phyloP scores from a whole-genome alignment of 2,329 filamentous ascomycete species.

The Neophaeococcomyces aloes region DNA sequence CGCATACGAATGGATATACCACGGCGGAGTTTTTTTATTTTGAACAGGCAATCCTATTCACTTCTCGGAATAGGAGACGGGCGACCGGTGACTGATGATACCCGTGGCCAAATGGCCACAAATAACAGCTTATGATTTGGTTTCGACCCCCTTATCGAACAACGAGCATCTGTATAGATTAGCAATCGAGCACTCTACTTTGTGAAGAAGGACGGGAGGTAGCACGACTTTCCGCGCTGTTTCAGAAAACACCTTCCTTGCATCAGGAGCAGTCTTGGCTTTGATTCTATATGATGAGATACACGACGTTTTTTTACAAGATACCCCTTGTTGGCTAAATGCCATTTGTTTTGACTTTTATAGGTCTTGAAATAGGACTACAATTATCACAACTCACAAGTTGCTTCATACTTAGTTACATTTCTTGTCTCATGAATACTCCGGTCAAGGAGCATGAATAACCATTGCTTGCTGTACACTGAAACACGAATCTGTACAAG shows the following conservation, averaged over 20 bases:
- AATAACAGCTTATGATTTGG: not conserved
- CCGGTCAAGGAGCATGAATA: no score
- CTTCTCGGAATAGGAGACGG: not conserved
- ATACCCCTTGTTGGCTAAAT: slow-evolving; percentile 14
- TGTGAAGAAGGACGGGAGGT: slow-evolving; percentile 16
- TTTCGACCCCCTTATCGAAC: not conserved
- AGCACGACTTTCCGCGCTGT: slow-evolving; percentile 8
- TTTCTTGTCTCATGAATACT: no score
- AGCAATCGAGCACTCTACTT: not conserved
- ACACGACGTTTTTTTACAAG: slow-evolving; percentile 20
- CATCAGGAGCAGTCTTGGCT: slow-evolving; percentile 9
- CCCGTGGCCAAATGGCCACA: slow-evolving; percentile 3
- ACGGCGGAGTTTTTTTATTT: slow-evolving; percentile 10
- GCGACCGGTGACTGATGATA: slow-evolving; percentile 3
- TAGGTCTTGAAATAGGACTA: slow-evolving; percentile 8
- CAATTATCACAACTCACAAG: not conserved
- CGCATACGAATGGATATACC: slow-evolving; percentile 14
- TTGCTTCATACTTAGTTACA: not conserved
- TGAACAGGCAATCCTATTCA: not conserved
- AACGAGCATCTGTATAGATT: not conserved
- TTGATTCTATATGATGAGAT: slow-evolving; percentile 16
- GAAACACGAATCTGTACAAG: no score
- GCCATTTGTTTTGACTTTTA: slow-evolving; percentile 9
- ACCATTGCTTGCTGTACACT: no score
- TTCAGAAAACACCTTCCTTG: slow-evolving; percentile 1